Conservation (phyloP, 1,139 yeast species). For the Yueomyces sp. region DNA sequence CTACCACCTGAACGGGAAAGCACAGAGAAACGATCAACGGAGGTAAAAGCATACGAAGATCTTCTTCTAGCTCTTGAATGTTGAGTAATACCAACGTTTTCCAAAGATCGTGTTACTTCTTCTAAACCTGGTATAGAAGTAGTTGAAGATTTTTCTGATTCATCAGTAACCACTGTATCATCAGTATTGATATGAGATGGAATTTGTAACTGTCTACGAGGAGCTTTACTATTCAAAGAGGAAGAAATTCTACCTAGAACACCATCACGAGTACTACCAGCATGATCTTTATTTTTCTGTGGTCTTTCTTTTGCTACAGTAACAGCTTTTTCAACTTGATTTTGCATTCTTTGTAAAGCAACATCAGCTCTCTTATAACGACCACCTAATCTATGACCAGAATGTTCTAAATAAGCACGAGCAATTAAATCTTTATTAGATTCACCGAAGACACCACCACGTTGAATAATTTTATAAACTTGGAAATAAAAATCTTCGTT, state of each 20-base stretch:
- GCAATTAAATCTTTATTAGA: conserved; percentile 55
- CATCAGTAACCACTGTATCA: conserved; percentile 20
- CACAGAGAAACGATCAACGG: conserved; percentile 22
- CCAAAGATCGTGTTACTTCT: conserved; percentile 32
- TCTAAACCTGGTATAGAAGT: conserved; percentile 78
- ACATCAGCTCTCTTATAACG: conserved; percentile 84
- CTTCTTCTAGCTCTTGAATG: conserved; percentile 23
- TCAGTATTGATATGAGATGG: conserved; percentile 37
- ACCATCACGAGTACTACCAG: conserved; percentile 65
- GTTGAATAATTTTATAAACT: conserved; percentile 77
- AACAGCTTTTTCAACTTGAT: conserved; percentile 93
- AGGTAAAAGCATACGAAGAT: conserved; percentile 23
- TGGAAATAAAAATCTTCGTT: conserved; percentile 95
- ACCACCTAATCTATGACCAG: conserved; percentile 85
- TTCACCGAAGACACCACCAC: conserved; percentile 32
- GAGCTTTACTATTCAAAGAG: conserved; percentile 64
- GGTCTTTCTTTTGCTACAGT: conserved; percentile 87
- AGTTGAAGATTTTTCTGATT: conserved; percentile 5
- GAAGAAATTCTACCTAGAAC: conserved; percentile 82
- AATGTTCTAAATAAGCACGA: conserved; percentile 86
- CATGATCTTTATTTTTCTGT: conserved; percentile 36
- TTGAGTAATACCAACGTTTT: conserved; percentile 19
- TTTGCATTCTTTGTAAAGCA: conserved; percentile 95
- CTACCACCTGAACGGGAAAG: conserved; percentile 27
- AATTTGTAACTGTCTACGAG: conserved; percentile 76